phyloP scores from a whole-genome alignment of 768 basidiomycete species.

The Hypholoma fasciculare region DNA sequence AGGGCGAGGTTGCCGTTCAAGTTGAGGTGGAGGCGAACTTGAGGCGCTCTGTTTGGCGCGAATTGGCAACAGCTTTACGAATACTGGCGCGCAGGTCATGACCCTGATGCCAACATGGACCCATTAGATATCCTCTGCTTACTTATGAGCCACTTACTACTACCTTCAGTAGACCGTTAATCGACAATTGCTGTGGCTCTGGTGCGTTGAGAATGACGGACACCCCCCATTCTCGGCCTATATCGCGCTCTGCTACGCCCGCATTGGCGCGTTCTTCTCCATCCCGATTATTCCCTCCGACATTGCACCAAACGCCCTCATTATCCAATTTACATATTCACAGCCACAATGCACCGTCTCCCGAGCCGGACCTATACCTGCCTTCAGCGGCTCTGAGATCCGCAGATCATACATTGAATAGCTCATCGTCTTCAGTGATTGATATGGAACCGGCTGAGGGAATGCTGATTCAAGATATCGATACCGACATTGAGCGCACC shows the following conservation, averaged over 20 bases:
- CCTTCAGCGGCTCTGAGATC: conserved; percentile 20
- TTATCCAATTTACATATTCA: conserved; percentile 58
- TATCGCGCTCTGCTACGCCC: conserved; percentile 29
- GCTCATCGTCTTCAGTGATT: conserved; percentile 70
- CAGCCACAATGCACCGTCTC: conserved; percentile 41
- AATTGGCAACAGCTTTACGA: too few relatives aligned
- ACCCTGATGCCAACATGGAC: too few relatives aligned
- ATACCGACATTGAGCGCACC: conserved; percentile 56
- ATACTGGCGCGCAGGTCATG: too few relatives aligned
- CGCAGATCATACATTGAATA: conserved; percentile 44
- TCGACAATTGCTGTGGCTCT: not conserved
- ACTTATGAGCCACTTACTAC: too few relatives aligned
- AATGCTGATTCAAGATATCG: conserved; percentile 70
- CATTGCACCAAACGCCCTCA: conserved; percentile 53
- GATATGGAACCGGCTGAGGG: conserved; percentile 68
- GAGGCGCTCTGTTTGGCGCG: too few relatives aligned
- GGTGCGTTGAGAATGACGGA: conserved; percentile 21
- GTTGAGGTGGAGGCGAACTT: too few relatives aligned
- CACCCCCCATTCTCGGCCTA: conserved; percentile 30
- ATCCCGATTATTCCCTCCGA: conserved; percentile 52
- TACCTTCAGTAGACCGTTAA: too few relatives aligned
- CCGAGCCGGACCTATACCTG: conserved; percentile 30
- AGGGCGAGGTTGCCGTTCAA: too few relatives aligned
- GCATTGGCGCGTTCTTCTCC: conserved; percentile 36
- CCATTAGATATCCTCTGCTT: too few relatives aligned